Percentiles rank a stretch among this genome's conserved stretches.
These are phyloP conservation scores for Boletus rufocinnamomeus DNA, from an alignment of 768 basidiomycete genomes.

Conservation along the genomic window DNA sequence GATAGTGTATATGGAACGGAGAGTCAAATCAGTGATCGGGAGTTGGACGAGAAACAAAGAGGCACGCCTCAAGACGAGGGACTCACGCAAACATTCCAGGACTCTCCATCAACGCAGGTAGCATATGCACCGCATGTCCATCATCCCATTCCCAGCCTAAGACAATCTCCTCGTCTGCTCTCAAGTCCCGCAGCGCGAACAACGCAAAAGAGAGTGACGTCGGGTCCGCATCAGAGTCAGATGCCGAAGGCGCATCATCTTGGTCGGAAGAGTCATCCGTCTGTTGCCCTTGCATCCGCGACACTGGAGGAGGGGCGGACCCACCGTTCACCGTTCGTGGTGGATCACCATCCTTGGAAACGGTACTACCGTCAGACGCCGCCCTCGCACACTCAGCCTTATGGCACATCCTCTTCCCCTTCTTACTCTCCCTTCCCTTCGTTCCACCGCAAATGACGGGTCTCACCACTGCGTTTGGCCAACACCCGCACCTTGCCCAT, in stretches of 20 bases:
- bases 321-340: conserved; percentile 14
- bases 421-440: conserved; percentile 19
- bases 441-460: conserved; percentile 42
- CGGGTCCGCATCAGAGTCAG: conserved; percentile 30
- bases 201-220: conserved; percentile 68
- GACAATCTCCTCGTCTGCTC: conserved; percentile 81
- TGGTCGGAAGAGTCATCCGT: conserved; percentile 20
- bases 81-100: conserved; percentile 62
- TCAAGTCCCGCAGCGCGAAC: conserved; percentile 76
- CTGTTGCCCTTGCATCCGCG: conserved; percentile 13
- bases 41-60: background rate
- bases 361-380: conserved; percentile 1
- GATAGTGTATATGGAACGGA: background rate
- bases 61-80: conserved; percentile 1
- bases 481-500: conserved; percentile 57
- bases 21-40: conserved; percentile 14
- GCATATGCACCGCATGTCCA: conserved; percentile 75
- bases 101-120: conserved; percentile 66
- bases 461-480: conserved; percentile 48
- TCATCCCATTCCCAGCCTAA: conserved; percentile 99
- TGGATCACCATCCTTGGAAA: background rate
- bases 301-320: conserved; percentile 10
- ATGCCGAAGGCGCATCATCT: conserved; percentile 17
- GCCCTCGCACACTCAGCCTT: conserved; percentile 19
- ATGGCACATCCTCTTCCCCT: conserved; percentile 22